Base-by-base conservation (phyloP, 2,329 filamentous ascomycete species). In the Beauveria asiatica region DNA sequence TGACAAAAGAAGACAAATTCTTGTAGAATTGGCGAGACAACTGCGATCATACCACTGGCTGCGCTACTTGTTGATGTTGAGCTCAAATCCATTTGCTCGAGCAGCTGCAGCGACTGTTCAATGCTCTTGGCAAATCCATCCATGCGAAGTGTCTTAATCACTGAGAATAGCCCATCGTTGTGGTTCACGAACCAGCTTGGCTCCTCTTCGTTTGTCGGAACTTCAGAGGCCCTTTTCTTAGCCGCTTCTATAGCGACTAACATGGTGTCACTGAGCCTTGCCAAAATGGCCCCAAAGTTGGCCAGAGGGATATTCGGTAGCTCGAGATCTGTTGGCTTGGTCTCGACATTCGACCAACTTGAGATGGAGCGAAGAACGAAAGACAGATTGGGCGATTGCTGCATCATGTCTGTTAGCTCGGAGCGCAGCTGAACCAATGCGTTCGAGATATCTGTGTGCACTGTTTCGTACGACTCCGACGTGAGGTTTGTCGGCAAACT, bases 191-290 rank as follows among this genome's bases (percentile, higher is more conserved):
- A 63, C 74, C 74, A 75, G 2, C 68, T 70, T 17, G 68, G 62
- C 46, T 74, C 71, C n/a, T 71, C 69, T n/a, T 72, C 70, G 30
- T 70, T 74, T 3, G 63, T 66, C 1, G 65, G 67, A 46, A 73
- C 67, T 3, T 77, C 76, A 11, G 76, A 72, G 9, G 84, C 74
- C 2, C 79, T 74, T 62, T 82, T 83, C 61, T 84, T 82, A 50
- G 88, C 80, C 64, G 86, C 84, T 70, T 97, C 91, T 52, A 96
- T 80, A 1, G 89, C 87, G 41, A 93, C 88, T 2, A 97, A 83
- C 30, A 93, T 82, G 54, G 84, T 83, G 71, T 96, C 89, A 51
- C 87, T 83, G n/a, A 88, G 77, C 1, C 74, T 81, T 42, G 89
- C 82, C 1, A 91, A 72, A 3, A 79, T 76, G 16, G 79, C 73